phyloP scores from a whole-genome alignment of 371 early-diverging fungal species.

The Mortierella sp. region DNA sequence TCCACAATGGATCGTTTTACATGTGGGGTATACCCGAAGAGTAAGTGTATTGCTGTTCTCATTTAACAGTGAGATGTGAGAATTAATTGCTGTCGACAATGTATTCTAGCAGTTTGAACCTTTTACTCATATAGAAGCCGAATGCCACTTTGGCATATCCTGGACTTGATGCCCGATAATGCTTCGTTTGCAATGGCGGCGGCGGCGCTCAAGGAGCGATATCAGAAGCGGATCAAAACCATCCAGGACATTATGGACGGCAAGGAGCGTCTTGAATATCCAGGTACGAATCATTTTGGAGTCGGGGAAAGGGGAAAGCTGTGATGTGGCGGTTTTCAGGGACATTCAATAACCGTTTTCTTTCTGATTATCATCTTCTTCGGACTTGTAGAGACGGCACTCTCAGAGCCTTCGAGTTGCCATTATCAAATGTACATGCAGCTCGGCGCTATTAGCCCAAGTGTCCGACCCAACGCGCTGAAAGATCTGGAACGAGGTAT shows the following conservation, averaged over 20 bases:
- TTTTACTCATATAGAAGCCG: slow-evolving; percentile 30
- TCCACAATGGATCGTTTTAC: slow-evolving; percentile 69
- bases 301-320: not conserved
- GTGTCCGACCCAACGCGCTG: slow-evolving; percentile 61
- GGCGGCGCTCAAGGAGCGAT: slow-evolving; percentile 43
- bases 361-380: not conserved
- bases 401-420: slow-evolving; percentile 62
- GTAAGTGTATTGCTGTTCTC: slow-evolving; percentile 42
- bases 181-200: slow-evolving; percentile 55
- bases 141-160: slow-evolving; percentile 62
- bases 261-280: slow-evolving; percentile 24
- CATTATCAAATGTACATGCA: slow-evolving; percentile 72
- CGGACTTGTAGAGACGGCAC: slow-evolving; percentile 51
- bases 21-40: slow-evolving; percentile 69
- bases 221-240: slow-evolving; percentile 37
- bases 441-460: slow-evolving; percentile 63
- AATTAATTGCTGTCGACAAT: not conserved
- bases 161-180: slow-evolving; percentile 71
- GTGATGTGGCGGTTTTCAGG: too few species aligned
- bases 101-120: not conserved
- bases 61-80: not conserved
- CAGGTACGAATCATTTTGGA: slow-evolving; percentile 14
- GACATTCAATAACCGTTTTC: not conserved
- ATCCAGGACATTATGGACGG: slow-evolving; percentile 41
- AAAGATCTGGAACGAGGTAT: slow-evolving; percentile 71